phyloP scores from a whole-genome alignment of 768 basidiomycete genomes.

The Pilatotrama ljubarskyi region DNA sequence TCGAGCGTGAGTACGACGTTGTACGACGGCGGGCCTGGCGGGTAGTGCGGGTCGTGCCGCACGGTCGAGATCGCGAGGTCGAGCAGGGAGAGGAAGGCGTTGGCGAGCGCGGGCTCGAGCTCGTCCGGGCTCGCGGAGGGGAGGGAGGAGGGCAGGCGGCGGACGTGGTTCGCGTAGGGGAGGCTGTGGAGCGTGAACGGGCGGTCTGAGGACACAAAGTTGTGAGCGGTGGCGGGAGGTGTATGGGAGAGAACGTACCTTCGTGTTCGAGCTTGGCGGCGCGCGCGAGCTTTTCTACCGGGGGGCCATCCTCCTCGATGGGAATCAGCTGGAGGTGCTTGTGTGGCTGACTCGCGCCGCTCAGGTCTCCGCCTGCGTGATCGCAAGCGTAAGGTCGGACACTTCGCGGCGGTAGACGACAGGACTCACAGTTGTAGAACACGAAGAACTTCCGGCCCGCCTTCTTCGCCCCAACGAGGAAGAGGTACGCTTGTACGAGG shows the following conservation, averaged over 20 bases:
- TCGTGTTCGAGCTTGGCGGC: constrained; percentile 56
- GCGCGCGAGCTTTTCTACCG: constrained; percentile 72
- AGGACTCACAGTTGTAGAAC: constrained; percentile 83
- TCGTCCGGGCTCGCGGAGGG: constrained; percentile 39
- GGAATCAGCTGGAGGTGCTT: constrained; percentile 91
- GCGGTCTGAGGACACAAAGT: constrained; percentile 47
- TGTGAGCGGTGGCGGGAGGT: neutral
- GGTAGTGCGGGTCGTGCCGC: constrained; percentile 64
- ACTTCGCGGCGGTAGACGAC: neutral
- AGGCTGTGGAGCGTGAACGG: constrained; percentile 69
- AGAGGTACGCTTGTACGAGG: constrained; percentile 72
- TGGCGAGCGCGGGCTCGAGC: constrained; percentile 53
- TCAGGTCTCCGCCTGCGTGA: constrained; percentile 62
- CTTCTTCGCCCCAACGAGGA: constrained; percentile 68
- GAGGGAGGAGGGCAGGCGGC: constrained; percentile 54
- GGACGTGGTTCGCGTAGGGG: constrained; percentile 81
- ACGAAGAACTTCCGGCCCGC: constrained; percentile 64
- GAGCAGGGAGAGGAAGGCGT: constrained; percentile 69
- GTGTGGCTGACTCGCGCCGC: constrained; percentile 88
- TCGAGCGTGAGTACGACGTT: constrained; percentile 80
- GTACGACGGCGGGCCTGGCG: constrained; percentile 70
- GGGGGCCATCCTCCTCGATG: constrained; percentile 62
- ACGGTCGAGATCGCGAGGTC: constrained; percentile 76
- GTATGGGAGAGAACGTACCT: constrained; percentile 37
- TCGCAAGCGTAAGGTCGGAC: neutral